Conservation (phyloP, 805 yeast species). For the Metschnikowia reukaufii region DNA sequence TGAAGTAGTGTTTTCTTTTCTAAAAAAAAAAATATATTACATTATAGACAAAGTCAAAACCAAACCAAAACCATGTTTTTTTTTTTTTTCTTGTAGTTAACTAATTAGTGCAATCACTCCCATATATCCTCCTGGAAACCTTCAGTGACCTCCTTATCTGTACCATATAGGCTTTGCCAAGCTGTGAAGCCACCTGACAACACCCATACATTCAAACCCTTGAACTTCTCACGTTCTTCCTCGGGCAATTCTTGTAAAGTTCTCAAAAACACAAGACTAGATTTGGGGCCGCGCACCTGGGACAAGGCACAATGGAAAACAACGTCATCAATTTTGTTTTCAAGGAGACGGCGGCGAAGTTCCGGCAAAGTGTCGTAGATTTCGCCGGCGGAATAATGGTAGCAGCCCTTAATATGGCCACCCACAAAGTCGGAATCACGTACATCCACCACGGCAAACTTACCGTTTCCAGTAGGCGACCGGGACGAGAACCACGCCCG, state of each 20-base stretch:
- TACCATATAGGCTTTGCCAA: slow-evolving; percentile 81
- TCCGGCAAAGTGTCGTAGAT: slow-evolving; percentile 42
- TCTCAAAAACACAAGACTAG: slow-evolving; percentile 65
- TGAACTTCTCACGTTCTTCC: slow-evolving; percentile 23
- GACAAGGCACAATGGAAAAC: slow-evolving; percentile 91
- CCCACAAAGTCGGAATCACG: slow-evolving; percentile 83
- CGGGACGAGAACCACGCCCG: slow-evolving; percentile 47
- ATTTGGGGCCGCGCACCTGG: slow-evolving; percentile 88
- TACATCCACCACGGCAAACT: slow-evolving; percentile 71
- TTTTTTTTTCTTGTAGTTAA: neutral
- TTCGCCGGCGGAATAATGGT: slow-evolving; percentile 54
- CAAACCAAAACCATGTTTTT: neutral
- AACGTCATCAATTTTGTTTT: slow-evolving; percentile 45
- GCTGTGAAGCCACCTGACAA: slow-evolving; percentile 80
- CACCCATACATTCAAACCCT: slow-evolving; percentile 59
- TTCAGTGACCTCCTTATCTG: slow-evolving; percentile 61
- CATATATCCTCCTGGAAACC: slow-evolving; percentile 39
- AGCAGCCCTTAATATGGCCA: slow-evolving; percentile 61
- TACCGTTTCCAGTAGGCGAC: slow-evolving; percentile 38
- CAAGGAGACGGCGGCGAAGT: slow-evolving; percentile 33
- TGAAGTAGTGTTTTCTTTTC: too few species aligned
- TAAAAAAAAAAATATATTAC: neutral
- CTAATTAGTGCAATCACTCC: slow-evolving; percentile 20
- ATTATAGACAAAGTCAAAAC: slow-evolving; percentile 1
- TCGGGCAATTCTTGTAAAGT: slow-evolving; percentile 37